Percentiles rank a stretch among this genome's conserved stretches.
phyloP scores from a whole-genome alignment of 441 rosid species.

The Populus tomentosa region DNA sequence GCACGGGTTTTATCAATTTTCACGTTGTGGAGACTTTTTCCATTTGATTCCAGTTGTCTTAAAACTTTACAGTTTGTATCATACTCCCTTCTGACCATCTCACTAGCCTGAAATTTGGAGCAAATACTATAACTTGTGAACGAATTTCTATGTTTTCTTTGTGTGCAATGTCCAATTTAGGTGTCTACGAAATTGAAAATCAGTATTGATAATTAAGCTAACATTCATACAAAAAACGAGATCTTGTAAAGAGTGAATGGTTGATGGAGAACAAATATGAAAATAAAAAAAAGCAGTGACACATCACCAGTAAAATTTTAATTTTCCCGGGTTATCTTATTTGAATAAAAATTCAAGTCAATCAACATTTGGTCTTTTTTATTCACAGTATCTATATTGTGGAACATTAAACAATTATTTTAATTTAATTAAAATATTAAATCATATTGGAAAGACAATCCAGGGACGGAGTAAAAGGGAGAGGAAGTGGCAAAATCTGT shows the following conservation, averaged over 20 bases:
- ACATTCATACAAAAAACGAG: neutral
- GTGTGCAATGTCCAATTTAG: neutral
- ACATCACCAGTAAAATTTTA: neutral
- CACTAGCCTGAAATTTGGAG: constrained; percentile 66
- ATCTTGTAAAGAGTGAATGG: neutral
- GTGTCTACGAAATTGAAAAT: neutral
- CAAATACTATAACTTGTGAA: neutral
- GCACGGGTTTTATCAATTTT: constrained; percentile 81
- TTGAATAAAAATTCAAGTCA: neutral
- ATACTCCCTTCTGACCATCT: constrained; percentile 63
- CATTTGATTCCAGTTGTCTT: constrained; percentile 74
- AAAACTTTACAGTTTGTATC: constrained; percentile 59
- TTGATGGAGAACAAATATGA: neutral
- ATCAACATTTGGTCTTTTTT: neutral
- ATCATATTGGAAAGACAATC: neutral
- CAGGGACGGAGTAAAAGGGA: neutral
- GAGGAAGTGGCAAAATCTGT: neutral
- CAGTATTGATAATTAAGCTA: neutral
- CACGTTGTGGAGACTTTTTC: constrained; percentile 33
- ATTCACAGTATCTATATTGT: neutral
- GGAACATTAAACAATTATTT: neutral
- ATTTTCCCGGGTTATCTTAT: neutral
- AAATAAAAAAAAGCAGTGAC: neutral
- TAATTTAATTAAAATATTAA: neutral
- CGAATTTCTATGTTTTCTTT: neutral